Evolutionary conservation across 495 filamentous ascomycete species (phyloP).

Genomic region (Mycothermus thermophilus): DNA sequence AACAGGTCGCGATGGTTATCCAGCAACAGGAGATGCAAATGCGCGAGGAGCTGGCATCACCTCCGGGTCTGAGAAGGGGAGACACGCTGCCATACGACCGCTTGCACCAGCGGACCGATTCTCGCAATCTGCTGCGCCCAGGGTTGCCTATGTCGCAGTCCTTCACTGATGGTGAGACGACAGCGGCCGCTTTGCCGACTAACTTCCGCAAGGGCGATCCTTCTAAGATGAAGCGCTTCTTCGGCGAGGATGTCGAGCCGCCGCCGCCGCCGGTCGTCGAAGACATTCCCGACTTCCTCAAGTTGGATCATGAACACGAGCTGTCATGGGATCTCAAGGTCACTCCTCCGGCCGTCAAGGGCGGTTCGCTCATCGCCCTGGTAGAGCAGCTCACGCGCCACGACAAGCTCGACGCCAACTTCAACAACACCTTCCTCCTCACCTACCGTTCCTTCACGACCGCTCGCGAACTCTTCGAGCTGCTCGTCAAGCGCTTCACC

Average conservation of each 20-base stretch:
- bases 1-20: slow-evolving; percentile 46
- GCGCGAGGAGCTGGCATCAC: slow-evolving; percentile 25
- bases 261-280: slow-evolving; percentile 40
- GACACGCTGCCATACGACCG: slow-evolving; percentile 34
- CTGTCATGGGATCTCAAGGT: slow-evolving; percentile 75
- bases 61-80: slow-evolving; percentile 27
- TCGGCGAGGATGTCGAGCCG: slow-evolving; percentile 66
- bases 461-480: slow-evolving; percentile 79
- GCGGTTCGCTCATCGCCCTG: slow-evolving; percentile 74
- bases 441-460: slow-evolving; percentile 93
- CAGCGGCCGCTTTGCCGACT: slow-evolving; percentile 35
- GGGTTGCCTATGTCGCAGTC: slow-evolving; percentile 40
- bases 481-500: slow-evolving; percentile 79
- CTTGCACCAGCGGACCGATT: slow-evolving; percentile 34
- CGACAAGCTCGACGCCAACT: slow-evolving; percentile 86
- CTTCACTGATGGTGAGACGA: slow-evolving; percentile 51
- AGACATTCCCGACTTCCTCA: slow-evolving; percentile 70
- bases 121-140: slow-evolving; percentile 28
- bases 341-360: slow-evolving; percentile 59
- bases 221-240: slow-evolving; percentile 76
- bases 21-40: slow-evolving; percentile 29
- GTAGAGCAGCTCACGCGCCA: slow-evolving; percentile 96
- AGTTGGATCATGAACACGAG: slow-evolving; percentile 80
- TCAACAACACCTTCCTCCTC: slow-evolving; percentile 94
- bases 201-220: slow-evolving; percentile 53